Evolutionary conservation across 2,329 filamentous ascomycete genomes (phyloP).

Genomic region (Scopulariopsis brevicaulis): DNA sequence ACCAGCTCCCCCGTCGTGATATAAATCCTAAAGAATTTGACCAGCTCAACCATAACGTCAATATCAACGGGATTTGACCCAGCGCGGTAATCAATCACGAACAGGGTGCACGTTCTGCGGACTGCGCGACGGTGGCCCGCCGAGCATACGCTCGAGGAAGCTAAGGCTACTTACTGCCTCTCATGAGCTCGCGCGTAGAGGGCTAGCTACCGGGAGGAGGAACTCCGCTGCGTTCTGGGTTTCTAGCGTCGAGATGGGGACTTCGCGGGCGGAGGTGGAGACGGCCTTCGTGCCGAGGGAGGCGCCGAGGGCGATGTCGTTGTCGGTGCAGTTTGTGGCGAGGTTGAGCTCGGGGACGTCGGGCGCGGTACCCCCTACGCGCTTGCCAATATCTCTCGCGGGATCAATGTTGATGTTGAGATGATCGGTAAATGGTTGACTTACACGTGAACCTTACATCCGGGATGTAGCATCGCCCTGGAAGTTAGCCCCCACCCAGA

Average conservation of each 20-base stretch:
- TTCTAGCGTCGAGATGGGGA: conserved; percentile 8
- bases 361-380: conserved; percentile 5
- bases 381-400: neutral
- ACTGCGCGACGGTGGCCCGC: conserved; percentile 9
- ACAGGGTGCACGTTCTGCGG: conserved; percentile 13
- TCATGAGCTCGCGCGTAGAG: conserved; percentile 10
- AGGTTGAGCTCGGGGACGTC: conserved; percentile 16
- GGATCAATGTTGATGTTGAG: conserved; percentile 1
- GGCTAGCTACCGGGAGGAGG: conserved; percentile 22
- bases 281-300: conserved; percentile 12
- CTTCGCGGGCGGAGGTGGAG: conserved; percentile 8
- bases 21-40: conserved; percentile 14
- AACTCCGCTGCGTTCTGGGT: conserved; percentile 8
- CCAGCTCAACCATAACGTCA: conserved; percentile 12
- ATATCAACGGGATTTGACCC: conserved; percentile 13
- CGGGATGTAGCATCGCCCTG: conserved; percentile 31
- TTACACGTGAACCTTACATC: conserved; percentile 10
- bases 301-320: conserved; percentile 10
- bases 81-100: conserved; percentile 15
- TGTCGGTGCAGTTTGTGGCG: conserved; percentile 13
- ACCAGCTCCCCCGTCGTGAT: conserved; percentile 10
- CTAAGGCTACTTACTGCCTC: conserved; percentile 19
- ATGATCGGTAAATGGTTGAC: conserved; percentile 1
- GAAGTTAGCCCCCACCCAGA: conserved; percentile 52
- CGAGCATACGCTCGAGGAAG: conserved; percentile 33